Percentiles rank a stretch among this genome's conserved stretches.
phyloP scores from a whole-genome alignment of 2,329 filamentous ascomycete genomes.

The Orbilia brochopaga region DNA sequence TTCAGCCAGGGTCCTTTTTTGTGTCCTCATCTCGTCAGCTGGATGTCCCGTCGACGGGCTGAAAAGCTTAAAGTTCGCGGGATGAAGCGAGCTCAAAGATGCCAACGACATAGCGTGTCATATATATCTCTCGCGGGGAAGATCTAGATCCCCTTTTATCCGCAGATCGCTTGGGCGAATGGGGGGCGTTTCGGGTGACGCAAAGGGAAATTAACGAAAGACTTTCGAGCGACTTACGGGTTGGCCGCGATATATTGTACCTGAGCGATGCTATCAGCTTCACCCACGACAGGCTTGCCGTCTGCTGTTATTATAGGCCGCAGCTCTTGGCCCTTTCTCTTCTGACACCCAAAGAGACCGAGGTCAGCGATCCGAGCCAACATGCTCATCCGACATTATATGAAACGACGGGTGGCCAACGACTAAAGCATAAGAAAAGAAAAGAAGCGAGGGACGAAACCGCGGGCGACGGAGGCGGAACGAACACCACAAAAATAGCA shows the following conservation, averaged over 20 bases:
- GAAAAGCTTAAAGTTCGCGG: constrained; percentile 24
- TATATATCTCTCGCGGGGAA: not conserved
- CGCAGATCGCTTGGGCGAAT: constrained; percentile 13
- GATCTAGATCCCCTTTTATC: constrained; percentile 16
- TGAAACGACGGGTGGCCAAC: constrained; percentile 7
- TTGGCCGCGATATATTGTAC: constrained; percentile 49
- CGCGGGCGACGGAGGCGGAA: not conserved
- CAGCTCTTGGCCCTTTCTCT: constrained; percentile 50
- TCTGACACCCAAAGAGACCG: constrained; percentile 28
- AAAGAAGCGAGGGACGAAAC: not conserved
- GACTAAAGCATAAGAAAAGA: no score
- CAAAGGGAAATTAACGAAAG: constrained; percentile 10
- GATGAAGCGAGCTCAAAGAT: constrained; percentile 27
- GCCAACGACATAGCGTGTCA: constrained; percentile 14
- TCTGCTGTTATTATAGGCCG: constrained; percentile 50
- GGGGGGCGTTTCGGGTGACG: constrained; percentile 15
- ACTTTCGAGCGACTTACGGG: constrained; percentile 43
- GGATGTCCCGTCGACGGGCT: constrained; percentile 8
- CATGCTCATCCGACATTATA: constrained; percentile 10
- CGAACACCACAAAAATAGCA: not conserved
- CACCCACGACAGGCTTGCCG: constrained; percentile 46
- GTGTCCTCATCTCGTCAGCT: constrained; percentile 38
- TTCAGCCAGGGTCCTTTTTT: constrained; percentile 48
- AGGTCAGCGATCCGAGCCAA: constrained; percentile 33
- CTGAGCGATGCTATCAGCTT: constrained; percentile 48